phyloP scores from a whole-genome alignment of 371 early-diverging fungal species.

The Mucor irregularis region DNA sequence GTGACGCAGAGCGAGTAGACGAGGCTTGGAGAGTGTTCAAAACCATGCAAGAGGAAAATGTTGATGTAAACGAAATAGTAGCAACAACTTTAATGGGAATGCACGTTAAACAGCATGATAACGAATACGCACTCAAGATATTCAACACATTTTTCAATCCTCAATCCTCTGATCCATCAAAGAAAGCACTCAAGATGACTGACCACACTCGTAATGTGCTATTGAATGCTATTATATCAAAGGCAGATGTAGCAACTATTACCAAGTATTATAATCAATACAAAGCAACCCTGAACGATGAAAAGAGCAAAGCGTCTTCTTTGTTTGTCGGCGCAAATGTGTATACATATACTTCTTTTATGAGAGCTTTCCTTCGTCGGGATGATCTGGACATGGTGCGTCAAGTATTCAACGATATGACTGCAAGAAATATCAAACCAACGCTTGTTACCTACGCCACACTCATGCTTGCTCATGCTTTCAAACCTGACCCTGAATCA shows the following conservation, averaged over 20 bases:
- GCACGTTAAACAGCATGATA: constrained; percentile 49
- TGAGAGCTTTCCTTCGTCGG: constrained; percentile 50
- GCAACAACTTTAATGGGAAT: constrained; percentile 48
- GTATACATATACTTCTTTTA: constrained; percentile 46
- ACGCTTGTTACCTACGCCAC: constrained; percentile 41
- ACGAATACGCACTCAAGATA: constrained; percentile 33
- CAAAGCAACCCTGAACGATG: constrained; percentile 1
- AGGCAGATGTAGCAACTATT: constrained; percentile 25
- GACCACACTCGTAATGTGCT: constrained; percentile 40
- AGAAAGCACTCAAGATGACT: constrained; percentile 9
- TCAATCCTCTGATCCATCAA: not conserved
- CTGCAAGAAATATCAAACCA: constrained; percentile 31
- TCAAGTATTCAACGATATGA: constrained; percentile 47
- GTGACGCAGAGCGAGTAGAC: constrained; percentile 36
- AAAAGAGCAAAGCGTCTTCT: not conserved
- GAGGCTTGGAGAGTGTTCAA: constrained; percentile 47
- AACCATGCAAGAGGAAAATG: constrained; percentile 29
- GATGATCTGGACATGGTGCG: constrained; percentile 37
- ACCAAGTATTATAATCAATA: constrained; percentile 35
- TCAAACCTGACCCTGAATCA: constrained; percentile 44
- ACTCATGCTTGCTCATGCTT: constrained; percentile 48
- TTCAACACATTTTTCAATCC: constrained; percentile 36
- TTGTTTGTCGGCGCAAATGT: constrained; percentile 33
- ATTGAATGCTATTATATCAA: constrained; percentile 38
- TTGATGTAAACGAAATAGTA: constrained; percentile 31